These are phyloP conservation scores for Linum lewisii DNA, from an alignment of 345 rosid genomes.

Conservation along the genomic window DNA sequence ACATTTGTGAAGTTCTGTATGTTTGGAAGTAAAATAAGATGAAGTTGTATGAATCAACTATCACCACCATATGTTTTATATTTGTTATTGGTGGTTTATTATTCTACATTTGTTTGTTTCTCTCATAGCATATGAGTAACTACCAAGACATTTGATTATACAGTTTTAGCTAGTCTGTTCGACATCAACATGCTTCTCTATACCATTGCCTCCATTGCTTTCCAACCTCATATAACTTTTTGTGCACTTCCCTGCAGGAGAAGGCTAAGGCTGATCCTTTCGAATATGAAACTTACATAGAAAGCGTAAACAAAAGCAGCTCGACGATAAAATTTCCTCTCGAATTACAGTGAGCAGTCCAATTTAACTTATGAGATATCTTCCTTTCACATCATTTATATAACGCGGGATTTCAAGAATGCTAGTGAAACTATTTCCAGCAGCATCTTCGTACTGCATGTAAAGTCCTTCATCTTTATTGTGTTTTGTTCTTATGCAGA, in stretches of 20 bases:
- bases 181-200: neutral
- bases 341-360: constrained; percentile 66
- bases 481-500: constrained; percentile 31
- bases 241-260: constrained; percentile 39
- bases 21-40: neutral
- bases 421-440: neutral
- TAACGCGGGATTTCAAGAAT: neutral
- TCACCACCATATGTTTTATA: neutral
- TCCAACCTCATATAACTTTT: constrained; percentile 2
- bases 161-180: neutral
- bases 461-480: neutral
- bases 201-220: neutral
- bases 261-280: constrained; percentile 59
- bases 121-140: neutral
- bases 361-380: neutral
- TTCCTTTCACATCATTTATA: neutral
- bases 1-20: neutral
- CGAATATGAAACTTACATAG: constrained; percentile 49
- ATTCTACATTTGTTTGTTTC: neutral
- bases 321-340: constrained; percentile 39
- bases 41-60: neutral
- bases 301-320: constrained; percentile 52
- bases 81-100: neutral
- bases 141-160: neutral
- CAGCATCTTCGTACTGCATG: neutral